Evolutionary conservation across 2,329 filamentous ascomycete species (phyloP).

Genomic region (Penicillium nordicum): DNA sequence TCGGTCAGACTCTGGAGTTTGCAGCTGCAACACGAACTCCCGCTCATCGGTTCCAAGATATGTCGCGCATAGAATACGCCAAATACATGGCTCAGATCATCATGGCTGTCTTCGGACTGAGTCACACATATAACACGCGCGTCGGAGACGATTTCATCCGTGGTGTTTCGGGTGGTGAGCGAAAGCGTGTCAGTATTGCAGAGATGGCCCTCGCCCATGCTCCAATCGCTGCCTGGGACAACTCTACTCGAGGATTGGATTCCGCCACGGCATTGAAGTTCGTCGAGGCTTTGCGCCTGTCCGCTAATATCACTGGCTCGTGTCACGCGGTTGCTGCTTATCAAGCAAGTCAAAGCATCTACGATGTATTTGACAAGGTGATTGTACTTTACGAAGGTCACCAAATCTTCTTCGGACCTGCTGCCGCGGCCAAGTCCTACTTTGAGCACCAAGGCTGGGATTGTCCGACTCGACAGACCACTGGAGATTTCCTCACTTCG

Average conservation of each 20-base stretch:
- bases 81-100: slow-evolving; percentile 43
- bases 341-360: slow-evolving; percentile 44
- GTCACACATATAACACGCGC: slow-evolving; percentile 50
- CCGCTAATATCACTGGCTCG: slow-evolving; percentile 45
- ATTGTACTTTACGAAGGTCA: slow-evolving; percentile 68
- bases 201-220: slow-evolving; percentile 49
- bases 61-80: slow-evolving; percentile 38
- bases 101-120: slow-evolving; percentile 39
- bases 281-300: slow-evolving; percentile 46
- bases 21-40: slow-evolving; percentile 64
- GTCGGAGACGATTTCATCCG: slow-evolving; percentile 53
- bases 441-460: slow-evolving; percentile 67
- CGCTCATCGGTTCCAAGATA: slow-evolving; percentile 22
- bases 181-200: slow-evolving; percentile 59
- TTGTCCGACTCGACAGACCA: slow-evolving; percentile 64
- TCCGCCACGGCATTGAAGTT: slow-evolving; percentile 54
- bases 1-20: slow-evolving; percentile 74
- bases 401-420: slow-evolving; percentile 69
- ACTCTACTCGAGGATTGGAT: slow-evolving; percentile 48
- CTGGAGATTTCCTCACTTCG: slow-evolving; percentile 65
- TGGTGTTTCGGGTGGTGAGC: slow-evolving; percentile 58
- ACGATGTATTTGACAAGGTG: slow-evolving; percentile 62
- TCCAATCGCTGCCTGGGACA: slow-evolving; percentile 43
- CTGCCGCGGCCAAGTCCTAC: slow-evolving; percentile 56
- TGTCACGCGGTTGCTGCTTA: slow-evolving; percentile 53